Conservation (phyloP, 768 basidiomycete species). For the Boletus subparvulus region DNA sequence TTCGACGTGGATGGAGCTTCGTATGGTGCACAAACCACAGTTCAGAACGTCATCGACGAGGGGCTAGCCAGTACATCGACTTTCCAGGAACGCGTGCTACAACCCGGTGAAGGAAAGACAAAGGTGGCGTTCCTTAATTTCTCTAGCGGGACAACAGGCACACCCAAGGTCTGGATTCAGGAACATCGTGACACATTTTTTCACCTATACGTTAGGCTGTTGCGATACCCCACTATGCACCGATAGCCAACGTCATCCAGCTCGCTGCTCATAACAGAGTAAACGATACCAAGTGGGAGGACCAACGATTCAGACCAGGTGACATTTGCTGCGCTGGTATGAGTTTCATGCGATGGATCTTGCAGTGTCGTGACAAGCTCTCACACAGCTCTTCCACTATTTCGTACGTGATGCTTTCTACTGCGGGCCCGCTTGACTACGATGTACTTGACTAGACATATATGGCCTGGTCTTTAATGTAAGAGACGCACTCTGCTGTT, state of each 20-base stretch:
- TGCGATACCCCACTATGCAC: constrained; percentile 57
- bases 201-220: constrained; percentile 42
- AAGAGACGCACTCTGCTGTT: constrained; percentile 10
- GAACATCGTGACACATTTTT: not conserved
- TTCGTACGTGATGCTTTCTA: constrained; percentile 43
- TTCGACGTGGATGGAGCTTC: constrained; percentile 28
- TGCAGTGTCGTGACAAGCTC: not conserved
- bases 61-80: constrained; percentile 41
- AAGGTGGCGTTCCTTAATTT: constrained; percentile 73
- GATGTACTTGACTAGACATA: constrained; percentile 45
- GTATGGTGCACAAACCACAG: constrained; percentile 28
- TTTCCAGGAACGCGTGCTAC: constrained; percentile 52
- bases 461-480: constrained; percentile 66
- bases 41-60: constrained; percentile 48
- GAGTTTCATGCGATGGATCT: constrained; percentile 7
- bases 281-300: constrained; percentile 44
- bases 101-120: constrained; percentile 60
- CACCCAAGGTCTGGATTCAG: constrained; percentile 54
- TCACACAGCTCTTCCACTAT: constrained; percentile 55
- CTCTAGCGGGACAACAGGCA: constrained; percentile 76
- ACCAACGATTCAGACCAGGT: constrained; percentile 55
- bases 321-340: constrained; percentile 61
- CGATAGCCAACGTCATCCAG: constrained; percentile 64
- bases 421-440: not conserved
- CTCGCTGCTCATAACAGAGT: constrained; percentile 53